Conservation (phyloP, 1,139 yeast genomes). For the Candida tetrigidarum region DNA sequence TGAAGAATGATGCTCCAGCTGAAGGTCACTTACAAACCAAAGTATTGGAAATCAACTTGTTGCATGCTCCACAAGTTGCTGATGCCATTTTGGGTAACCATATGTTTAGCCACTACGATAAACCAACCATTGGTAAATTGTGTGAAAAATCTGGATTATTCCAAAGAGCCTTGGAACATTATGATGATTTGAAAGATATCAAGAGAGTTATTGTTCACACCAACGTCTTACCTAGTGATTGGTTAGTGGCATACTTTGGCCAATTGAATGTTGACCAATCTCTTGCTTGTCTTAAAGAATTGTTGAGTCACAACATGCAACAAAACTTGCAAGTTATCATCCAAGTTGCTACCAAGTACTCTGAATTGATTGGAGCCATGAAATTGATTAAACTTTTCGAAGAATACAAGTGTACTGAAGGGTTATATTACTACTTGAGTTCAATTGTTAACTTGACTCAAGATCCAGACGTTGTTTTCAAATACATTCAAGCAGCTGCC, state of each 20-base stretch:
- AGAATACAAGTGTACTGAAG: slow-evolving; percentile 90
- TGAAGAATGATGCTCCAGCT: slow-evolving; percentile 91
- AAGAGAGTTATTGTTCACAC: slow-evolving; percentile 94
- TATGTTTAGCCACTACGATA: slow-evolving; percentile 95
- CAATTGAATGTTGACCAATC: slow-evolving; percentile 95
- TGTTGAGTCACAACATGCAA: slow-evolving; percentile 78
- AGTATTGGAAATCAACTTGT: slow-evolving; percentile 86
- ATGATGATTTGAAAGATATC: slow-evolving; percentile 92
- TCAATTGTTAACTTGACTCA: slow-evolving; percentile 93
- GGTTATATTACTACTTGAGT: slow-evolving; percentile 90
- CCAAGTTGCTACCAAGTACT: slow-evolving; percentile 96
- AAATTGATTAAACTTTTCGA: slow-evolving; percentile 89
- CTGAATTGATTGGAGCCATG: slow-evolving; percentile 89
- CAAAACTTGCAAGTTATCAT: slow-evolving; percentile 92
- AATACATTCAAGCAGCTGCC: slow-evolving; percentile 95
- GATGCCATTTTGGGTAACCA: slow-evolving; percentile 97
- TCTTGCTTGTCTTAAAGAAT: slow-evolving; percentile 82
- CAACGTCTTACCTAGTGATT: slow-evolving; percentile 83
- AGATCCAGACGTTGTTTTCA: slow-evolving; percentile 94
- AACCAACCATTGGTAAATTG: slow-evolving; percentile 87
- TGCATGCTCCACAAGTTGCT: slow-evolving; percentile 99
- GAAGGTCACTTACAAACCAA: slow-evolving; percentile 97
- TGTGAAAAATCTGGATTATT: slow-evolving; percentile 94
- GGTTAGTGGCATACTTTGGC: slow-evolving; percentile 94
- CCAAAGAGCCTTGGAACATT: slow-evolving; percentile 96